A percentile compares a stretch with the other conserved stretches of the same genome.
phyloP scores from a whole-genome alignment of 169 alveolate genomes.

The Cryptosporidium felis region DNA sequence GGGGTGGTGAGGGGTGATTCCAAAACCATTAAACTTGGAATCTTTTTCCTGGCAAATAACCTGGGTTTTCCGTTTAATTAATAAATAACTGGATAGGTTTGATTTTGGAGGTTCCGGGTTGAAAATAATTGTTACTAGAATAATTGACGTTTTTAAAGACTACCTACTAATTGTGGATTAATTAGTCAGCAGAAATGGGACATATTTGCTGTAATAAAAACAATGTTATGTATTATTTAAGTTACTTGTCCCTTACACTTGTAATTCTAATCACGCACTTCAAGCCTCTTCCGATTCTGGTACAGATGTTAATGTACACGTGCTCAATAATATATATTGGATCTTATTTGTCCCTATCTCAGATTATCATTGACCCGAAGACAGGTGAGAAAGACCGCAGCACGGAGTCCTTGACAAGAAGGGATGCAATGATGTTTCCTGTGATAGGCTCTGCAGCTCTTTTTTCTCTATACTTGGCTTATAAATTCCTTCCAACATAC shows the following conservation, averaged over 20 bases:
- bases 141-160: too few relatives aligned
- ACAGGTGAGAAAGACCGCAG: slow-evolving; percentile 81
- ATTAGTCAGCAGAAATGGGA: background rate
- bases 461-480: slow-evolving; percentile 79
- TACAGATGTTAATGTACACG: slow-evolving; percentile 76
- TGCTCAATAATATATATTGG: slow-evolving; percentile 76
- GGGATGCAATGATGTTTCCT: slow-evolving; percentile 90
- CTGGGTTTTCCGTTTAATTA: too few relatives aligned
- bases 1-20: too few relatives aligned
- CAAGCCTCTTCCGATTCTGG: slow-evolving; percentile 71
- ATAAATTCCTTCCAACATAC: slow-evolving; percentile 73
- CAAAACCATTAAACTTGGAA: too few relatives aligned
- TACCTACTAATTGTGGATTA: too few relatives aligned
- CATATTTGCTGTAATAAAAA: background rate
- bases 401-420: slow-evolving; percentile 82
- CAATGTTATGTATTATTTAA: background rate
- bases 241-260: background rate
- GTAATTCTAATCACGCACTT: slow-evolving; percentile 38
- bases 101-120: too few relatives aligned
- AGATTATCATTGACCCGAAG: slow-evolving; percentile 40
- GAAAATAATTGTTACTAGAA: too few relatives aligned
- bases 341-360: slow-evolving; percentile 73
- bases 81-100: too few relatives aligned
- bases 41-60: too few relatives aligned
- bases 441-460: slow-evolving; percentile 85